Percentiles rank a stretch among this genome's conserved stretches.
phyloP scores from a whole-genome alignment of 371 early-diverging fungal genomes.

The Mortierella polycephala region DNA sequence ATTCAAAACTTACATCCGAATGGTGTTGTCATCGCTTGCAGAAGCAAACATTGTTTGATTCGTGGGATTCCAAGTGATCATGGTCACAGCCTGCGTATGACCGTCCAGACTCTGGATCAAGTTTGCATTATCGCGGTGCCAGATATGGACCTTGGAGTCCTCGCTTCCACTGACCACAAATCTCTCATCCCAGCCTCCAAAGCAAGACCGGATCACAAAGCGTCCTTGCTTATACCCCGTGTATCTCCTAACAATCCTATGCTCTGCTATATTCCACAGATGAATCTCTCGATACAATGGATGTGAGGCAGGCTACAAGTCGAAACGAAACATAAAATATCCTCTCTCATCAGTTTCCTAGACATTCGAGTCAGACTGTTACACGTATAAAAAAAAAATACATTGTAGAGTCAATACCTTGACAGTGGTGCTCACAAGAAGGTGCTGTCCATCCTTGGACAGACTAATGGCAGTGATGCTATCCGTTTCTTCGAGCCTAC shows the following conservation, averaged over 20 bases:
- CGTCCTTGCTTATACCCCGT: constrained; percentile 86
- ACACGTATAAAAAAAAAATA: not conserved
- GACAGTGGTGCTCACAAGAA: constrained; percentile 77
- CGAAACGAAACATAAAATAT: not conserved
- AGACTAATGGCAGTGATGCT: constrained; percentile 82
- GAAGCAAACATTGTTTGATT: constrained; percentile 84
- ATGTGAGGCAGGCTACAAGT: constrained; percentile 19
- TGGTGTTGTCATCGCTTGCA: constrained; percentile 93
- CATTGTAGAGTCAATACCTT: constrained; percentile 24
- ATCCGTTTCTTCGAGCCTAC: constrained; percentile 73
- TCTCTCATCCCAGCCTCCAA: constrained; percentile 87
- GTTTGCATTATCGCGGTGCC: constrained; percentile 86
- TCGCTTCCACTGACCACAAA: constrained; percentile 93
- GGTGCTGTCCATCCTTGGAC: constrained; percentile 76
- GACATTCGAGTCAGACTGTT: not conserved
- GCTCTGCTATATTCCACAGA: constrained; percentile 87
- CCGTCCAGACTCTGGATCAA: constrained; percentile 84
- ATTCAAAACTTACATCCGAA: constrained; percentile 80
- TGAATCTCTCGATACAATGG: constrained; percentile 72
- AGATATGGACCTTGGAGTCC: constrained; percentile 88
- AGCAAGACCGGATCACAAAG: constrained; percentile 92
- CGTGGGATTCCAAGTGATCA: constrained; percentile 84
- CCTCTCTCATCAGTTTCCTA: not conserved
- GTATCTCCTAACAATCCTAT: constrained; percentile 75
- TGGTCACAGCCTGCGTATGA: constrained; percentile 87